These are phyloP conservation scores for Teunomyces gatunensis DNA, from an alignment of 805 yeast genomes.

Conservation along the genomic window DNA sequence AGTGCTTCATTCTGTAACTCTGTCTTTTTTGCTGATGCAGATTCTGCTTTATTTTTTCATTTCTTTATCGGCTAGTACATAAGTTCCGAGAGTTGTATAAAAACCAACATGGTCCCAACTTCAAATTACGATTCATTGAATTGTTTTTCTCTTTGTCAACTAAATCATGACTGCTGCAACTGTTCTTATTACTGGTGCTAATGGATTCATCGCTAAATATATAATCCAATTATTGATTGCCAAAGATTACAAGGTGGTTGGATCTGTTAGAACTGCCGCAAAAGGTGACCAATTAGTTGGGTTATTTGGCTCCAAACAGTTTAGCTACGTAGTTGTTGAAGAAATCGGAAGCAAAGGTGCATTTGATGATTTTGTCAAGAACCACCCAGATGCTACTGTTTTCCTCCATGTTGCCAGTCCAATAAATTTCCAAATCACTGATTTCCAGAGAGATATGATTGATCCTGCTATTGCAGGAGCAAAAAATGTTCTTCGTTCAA, in stretches of 20 bases:
- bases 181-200: constrained; percentile 31
- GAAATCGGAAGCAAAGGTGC: constrained; percentile 14
- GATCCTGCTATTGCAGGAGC: constrained; percentile 16
- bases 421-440: constrained; percentile 9
- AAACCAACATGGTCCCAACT: not conserved
- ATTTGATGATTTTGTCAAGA: constrained; percentile 15
- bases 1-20: too few relatives aligned
- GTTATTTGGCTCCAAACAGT: constrained; percentile 5
- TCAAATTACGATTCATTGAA: not conserved
- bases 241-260: constrained; percentile 23
- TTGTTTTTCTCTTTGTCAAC: not conserved
- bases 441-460: constrained; percentile 13
- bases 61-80: too few relatives aligned
- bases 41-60: too few relatives aligned
- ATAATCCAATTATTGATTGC: constrained; percentile 19
- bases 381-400: constrained; percentile 14
- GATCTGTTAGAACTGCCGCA: constrained; percentile 40
- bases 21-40: too few relatives aligned
- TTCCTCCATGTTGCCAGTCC: constrained; percentile 20
- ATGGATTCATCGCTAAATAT: constrained; percentile 32
- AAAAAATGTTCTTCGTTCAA: constrained; percentile 12
- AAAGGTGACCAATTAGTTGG: constrained; percentile 30
- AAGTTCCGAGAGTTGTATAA: too few relatives aligned
- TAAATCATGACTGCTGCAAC: not conserved
- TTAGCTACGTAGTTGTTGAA: constrained; percentile 14